Conservation (phyloP, 306 rosid species). For the Gleditsia sinensis region DNA sequence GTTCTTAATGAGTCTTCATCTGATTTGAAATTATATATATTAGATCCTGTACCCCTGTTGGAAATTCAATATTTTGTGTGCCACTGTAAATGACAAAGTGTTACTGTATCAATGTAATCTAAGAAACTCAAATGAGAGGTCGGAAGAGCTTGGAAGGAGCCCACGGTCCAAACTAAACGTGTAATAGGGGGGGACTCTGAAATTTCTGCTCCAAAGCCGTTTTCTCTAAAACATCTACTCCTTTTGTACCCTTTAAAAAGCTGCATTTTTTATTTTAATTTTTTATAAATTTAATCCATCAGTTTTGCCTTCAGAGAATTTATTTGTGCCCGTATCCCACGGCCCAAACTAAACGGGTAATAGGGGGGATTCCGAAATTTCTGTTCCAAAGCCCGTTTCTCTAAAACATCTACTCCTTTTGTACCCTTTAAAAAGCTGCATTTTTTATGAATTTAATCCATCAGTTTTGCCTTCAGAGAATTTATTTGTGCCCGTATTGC, state of each 20-base stretch:
- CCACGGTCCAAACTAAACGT: background rate
- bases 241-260: background rate
- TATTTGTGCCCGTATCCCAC: background rate
- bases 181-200: constrained; percentile 1
- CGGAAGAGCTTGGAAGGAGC: background rate
- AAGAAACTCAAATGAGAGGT: background rate
- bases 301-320: background rate
- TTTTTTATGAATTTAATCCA: background rate
- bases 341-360: too few relatives aligned
- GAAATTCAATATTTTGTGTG: background rate
- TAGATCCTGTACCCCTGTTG: constrained; percentile 1
- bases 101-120: background rate
- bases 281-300: background rate
- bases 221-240: too few relatives aligned
- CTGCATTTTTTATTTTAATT: too few relatives aligned
- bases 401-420: too few relatives aligned
- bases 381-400: background rate
- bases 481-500: background rate
- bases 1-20: background rate
- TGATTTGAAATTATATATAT: background rate
- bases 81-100: constrained; percentile 5
- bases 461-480: constrained; percentile 1
- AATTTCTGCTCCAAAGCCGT: background rate
- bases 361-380: too few relatives aligned
- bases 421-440: background rate